Base-by-base conservation (phyloP, 2,329 filamentous ascomycete species). In the Xylariaceae sp. region DNA sequence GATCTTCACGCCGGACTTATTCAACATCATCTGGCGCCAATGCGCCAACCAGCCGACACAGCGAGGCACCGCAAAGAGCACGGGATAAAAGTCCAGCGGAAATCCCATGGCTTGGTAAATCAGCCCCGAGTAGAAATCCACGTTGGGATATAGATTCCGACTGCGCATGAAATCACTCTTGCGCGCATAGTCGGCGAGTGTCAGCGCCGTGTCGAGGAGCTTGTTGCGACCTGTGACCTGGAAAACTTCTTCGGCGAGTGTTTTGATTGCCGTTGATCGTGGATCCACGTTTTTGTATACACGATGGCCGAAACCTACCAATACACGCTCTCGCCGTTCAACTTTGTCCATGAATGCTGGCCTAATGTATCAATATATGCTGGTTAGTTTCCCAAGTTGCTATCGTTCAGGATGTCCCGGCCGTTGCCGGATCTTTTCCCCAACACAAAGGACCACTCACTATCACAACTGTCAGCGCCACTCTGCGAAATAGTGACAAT, bases 271-370 rank as follows among this genome's bases (percentile, higher is more conserved):
- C 6, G 71, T 77, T 11, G 72, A 75, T 3, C 79, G 74, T 5
- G 79, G 79, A 55, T 82, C 79, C 0, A 76, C 73, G 58, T 77
- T 79, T 59, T 78, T 76, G 66, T 80, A 80, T 19, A 80, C 74
- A 18, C 78, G 72, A 66, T 82, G 79, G 5, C 79, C 79, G 60
- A 80, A 81, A 6, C 79, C 79, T 22, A 80, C 79, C 2, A 82
- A 71, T 7, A 80, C 75, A 7, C 73, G 69, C 63, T 82, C 76
- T 4, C 75, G 70, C 57, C 61, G 68, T 65, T 81, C 78, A 0
- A 81, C 79, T 39, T 73, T 70, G 2, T 71, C 63, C 65, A 82
- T 78, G 48, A 79, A 75, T 0, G 66, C 68, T 0, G 77, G 76
- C 4, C 22, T 28, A 28, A 28, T 28, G 22, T 28, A 28, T 28